These are phyloP conservation scores for Halteria grandinella DNA, from an alignment of 73 alveolate genomes.

Conservation along the genomic window DNA sequence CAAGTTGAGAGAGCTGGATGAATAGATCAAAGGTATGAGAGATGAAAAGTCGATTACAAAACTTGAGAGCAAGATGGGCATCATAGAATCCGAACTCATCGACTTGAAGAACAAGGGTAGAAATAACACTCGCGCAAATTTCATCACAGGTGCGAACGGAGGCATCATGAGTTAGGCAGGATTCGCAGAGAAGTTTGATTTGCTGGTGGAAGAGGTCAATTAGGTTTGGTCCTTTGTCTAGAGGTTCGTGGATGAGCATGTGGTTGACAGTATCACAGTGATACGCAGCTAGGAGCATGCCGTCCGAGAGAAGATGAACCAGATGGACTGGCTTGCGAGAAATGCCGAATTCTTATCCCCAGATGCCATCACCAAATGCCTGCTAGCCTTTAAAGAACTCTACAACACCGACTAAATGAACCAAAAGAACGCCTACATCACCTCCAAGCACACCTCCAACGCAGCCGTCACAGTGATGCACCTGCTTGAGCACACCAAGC, in stretches of 20 bases:
- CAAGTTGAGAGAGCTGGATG: constrained; percentile 33
- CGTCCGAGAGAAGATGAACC: constrained; percentile 32
- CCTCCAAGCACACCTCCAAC: constrained; percentile 23
- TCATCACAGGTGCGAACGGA: not conserved
- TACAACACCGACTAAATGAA: constrained; percentile 16
- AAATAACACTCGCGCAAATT: not conserved
- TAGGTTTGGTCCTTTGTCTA: constrained; percentile 48
- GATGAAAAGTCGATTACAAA: constrained; percentile 24
- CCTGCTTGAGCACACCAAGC: constrained; percentile 37
- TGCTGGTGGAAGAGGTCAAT: constrained; percentile 53
- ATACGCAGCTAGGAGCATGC: constrained; percentile 20
- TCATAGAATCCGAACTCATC: constrained; percentile 38
- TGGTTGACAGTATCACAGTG: constrained; percentile 32
- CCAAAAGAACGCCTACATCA: constrained; percentile 31
- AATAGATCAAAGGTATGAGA: constrained; percentile 5
- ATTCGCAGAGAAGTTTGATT: constrained; percentile 34
- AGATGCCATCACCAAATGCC: constrained; percentile 47
- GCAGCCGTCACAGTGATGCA: constrained; percentile 42
- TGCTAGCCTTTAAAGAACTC: constrained; percentile 48
- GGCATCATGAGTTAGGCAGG: constrained; percentile 18
- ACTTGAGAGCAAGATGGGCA: constrained; percentile 28
- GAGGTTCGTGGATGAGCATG: constrained; percentile 60
- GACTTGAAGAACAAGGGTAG: constrained; percentile 39
- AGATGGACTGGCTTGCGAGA: constrained; percentile 52
- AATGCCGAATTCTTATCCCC: constrained; percentile 63